Conservation (phyloP, 768 basidiomycete species). For the Terana coerulea region DNA sequence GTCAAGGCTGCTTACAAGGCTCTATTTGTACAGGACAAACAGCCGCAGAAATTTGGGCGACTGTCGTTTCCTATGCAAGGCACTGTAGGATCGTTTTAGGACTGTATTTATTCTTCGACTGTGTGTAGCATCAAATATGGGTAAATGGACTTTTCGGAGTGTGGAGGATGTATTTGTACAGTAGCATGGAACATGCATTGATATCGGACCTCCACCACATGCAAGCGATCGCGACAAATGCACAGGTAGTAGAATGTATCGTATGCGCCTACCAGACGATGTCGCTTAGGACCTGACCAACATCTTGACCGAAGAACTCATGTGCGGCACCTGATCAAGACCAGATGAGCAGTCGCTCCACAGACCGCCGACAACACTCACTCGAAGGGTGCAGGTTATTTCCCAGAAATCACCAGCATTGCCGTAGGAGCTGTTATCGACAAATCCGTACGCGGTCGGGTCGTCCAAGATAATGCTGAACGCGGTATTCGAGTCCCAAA, state of each 20-base stretch:
- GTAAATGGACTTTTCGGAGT: too few species aligned
- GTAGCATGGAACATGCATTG: too few species aligned
- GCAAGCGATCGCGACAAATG: too few species aligned
- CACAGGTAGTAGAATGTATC: background rate
- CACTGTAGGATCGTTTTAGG: too few species aligned
- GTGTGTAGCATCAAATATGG: too few species aligned
- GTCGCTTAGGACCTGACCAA: constrained; percentile 17
- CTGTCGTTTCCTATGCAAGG: too few species aligned
- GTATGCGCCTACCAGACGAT: constrained; percentile 20
- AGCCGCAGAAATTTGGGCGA: too few species aligned
- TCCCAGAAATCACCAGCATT: constrained; percentile 49
- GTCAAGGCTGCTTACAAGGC: too few species aligned
- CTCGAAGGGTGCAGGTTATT: constrained; percentile 54
- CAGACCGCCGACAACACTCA: background rate
- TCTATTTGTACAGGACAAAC: too few species aligned
- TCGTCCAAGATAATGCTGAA: constrained; percentile 50
- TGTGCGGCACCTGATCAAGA: constrained; percentile 20
- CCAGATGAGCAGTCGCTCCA: constrained; percentile 16
- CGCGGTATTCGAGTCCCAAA: constrained; percentile 47
- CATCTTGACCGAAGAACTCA: constrained; percentile 18
- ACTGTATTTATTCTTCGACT: too few species aligned
- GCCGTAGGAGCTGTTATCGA: constrained; percentile 47
- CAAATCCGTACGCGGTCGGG: constrained; percentile 49
- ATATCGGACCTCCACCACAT: too few species aligned
- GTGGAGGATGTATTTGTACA: too few species aligned